phyloP scores from a whole-genome alignment of 352 stramenopile species.

The Phytophthora sp. region DNA sequence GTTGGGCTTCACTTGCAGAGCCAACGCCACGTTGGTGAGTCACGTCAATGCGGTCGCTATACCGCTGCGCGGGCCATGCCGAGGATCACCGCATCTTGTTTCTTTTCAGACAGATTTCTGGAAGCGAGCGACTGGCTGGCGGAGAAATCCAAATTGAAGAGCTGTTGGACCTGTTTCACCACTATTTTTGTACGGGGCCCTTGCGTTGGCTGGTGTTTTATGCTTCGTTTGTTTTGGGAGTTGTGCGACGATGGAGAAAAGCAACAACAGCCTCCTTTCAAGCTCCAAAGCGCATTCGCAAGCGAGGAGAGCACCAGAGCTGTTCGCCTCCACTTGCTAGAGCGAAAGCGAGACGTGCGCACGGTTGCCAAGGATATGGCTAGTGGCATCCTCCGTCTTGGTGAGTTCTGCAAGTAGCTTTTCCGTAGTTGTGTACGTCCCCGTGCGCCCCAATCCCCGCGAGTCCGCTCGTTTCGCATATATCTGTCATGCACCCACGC shows the following conservation, averaged over 20 bases:
- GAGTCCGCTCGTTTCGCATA: conserved; percentile 10
- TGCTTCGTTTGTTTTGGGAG: conserved; percentile 37
- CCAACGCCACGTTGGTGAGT: too few relatives aligned
- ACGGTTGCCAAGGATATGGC: conserved; percentile 36
- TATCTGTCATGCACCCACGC: conserved; percentile 40
- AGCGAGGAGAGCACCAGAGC: conserved; percentile 30
- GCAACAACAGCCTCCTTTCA: conserved; percentile 30
- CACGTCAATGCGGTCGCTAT: too few relatives aligned
- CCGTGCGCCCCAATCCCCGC: conserved; percentile 5
- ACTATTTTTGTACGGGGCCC: conserved; percentile 38
- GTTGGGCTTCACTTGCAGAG: too few relatives aligned
- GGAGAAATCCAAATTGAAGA: conserved; percentile 29
- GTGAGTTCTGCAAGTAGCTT: conserved; percentile 42
- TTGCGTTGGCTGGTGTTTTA: conserved; percentile 29
- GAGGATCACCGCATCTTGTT: too few relatives aligned
- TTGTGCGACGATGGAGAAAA: conserved; percentile 44
- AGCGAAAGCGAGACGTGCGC: conserved; percentile 11
- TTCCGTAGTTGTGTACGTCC: conserved; percentile 19
- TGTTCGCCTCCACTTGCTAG: conserved; percentile 19
- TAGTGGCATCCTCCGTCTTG: conserved; percentile 33
- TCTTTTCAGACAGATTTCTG: conserved; percentile 12
- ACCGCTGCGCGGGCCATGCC: too few relatives aligned
- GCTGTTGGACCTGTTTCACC: conserved; percentile 26
- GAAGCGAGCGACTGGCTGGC: neutral
- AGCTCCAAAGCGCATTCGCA: conserved; percentile 38